These are phyloP conservation scores for Erythrophleum fordii DNA, from an alignment of 306 rosid genomes.

Conservation along the genomic window DNA sequence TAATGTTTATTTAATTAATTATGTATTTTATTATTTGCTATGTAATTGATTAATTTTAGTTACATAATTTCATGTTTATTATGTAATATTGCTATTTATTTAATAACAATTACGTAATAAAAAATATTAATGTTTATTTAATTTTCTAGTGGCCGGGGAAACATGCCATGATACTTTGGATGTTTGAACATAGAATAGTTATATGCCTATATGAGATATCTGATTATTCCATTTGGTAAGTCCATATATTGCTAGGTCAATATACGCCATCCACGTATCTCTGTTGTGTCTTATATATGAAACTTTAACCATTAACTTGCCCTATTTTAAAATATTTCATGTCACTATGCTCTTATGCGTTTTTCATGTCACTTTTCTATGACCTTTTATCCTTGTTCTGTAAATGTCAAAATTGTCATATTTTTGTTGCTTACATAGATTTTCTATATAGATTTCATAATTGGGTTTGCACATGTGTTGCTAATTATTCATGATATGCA, in stretches of 20 bases:
- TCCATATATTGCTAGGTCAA: background rate
- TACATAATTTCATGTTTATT: too few relatives aligned
- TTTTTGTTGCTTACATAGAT: background rate
- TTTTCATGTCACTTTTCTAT: background rate
- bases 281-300: background rate
- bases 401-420: background rate
- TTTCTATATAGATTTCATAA: background rate
- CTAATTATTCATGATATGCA: conserved; percentile 16
- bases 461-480: conserved; percentile 16
- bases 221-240: background rate
- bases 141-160: background rate
- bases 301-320: too few relatives aligned
- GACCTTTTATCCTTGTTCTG: background rate
- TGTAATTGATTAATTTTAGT: too few relatives aligned
- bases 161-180: background rate
- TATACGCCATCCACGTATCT: conserved; percentile 6
- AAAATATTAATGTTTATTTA: too few relatives aligned
- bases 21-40: too few relatives aligned
- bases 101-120: too few relatives aligned
- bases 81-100: too few relatives aligned
- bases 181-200: conserved; percentile 7
- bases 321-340: background rate
- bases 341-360: background rate
- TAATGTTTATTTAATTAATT: too few relatives aligned
- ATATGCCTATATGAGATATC: background rate